Percentiles rank a stretch among this genome's conserved stretches.
phyloP scores from a whole-genome alignment of 768 basidiomycete species.

The Cystobasidium onofrii region DNA sequence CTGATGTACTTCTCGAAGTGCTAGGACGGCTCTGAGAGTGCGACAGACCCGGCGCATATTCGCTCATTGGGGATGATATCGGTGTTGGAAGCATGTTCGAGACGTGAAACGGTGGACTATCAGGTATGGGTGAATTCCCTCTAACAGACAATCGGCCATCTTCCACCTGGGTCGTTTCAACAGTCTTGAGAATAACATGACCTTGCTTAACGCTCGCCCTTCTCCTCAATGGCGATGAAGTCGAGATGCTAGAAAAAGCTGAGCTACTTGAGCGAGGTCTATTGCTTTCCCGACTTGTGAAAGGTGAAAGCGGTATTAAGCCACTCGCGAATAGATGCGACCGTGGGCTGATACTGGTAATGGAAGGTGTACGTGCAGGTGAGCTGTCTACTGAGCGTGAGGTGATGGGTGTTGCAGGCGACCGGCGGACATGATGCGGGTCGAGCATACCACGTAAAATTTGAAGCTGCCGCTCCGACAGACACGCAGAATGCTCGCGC shows the following conservation, averaged over 20 bases:
- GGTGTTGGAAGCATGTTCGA: background rate
- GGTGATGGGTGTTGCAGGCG: background rate
- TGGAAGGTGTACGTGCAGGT: background rate
- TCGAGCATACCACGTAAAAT: constrained; percentile 19
- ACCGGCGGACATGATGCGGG: background rate
- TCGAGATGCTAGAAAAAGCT: background rate
- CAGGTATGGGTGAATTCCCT: background rate
- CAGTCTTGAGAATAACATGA: background rate
- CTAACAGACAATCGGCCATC: background rate
- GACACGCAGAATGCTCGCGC: background rate
- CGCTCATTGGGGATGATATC: background rate
- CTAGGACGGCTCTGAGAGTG: background rate
- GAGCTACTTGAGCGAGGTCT: background rate
- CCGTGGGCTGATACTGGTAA: background rate
- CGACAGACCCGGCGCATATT: background rate
- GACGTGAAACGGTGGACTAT: background rate
- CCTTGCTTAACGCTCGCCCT: background rate
- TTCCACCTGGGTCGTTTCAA: background rate
- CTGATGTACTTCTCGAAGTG: background rate
- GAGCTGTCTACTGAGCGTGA: background rate
- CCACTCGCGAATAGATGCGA: background rate
- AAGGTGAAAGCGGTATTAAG: background rate
- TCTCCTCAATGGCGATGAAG: background rate
- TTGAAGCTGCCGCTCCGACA: constrained; percentile 16
- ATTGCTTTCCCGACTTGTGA: background rate